phyloP scores from a whole-genome alignment of 768 basidiomycete species.

The Pleurotus tuber-regium region DNA sequence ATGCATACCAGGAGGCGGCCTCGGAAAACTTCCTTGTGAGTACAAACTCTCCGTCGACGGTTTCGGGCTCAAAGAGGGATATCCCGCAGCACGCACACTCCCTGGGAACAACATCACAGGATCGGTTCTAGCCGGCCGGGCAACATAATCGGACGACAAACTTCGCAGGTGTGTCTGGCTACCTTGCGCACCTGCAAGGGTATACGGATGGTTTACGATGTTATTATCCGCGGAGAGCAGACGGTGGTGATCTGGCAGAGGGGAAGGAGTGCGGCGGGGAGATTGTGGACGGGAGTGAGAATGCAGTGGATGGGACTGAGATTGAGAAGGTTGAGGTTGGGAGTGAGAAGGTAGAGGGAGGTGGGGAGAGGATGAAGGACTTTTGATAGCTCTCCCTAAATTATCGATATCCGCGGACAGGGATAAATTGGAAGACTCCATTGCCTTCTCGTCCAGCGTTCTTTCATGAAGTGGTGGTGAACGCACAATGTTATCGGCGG shows the following conservation, averaged over 20 bases:
- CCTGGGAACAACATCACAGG: constrained; percentile 33
- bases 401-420: constrained; percentile 4
- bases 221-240: constrained; percentile 15
- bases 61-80: constrained; percentile 11
- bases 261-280: constrained; percentile 6
- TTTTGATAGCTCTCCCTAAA: constrained; percentile 5
- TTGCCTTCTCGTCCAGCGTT: background rate
- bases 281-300: constrained; percentile 10
- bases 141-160: constrained; percentile 6
- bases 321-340: constrained; percentile 2
- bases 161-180: constrained; percentile 19
- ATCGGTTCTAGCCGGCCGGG: constrained; percentile 19
- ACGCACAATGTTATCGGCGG: background rate
- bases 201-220: constrained; percentile 11
- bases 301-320: constrained; percentile 13
- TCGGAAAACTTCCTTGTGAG: constrained; percentile 4
- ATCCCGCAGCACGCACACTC: constrained; percentile 33
- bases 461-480: background rate
- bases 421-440: background rate
- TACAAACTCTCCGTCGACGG: constrained; percentile 4
- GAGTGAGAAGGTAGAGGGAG: constrained; percentile 14
- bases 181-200: constrained; percentile 17
- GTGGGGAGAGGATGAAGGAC: constrained; percentile 8
- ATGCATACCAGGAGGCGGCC: background rate
- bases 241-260: constrained; percentile 14